Evolutionary conservation across 2,329 filamentous ascomycete genomes (phyloP), one percentile per base, ranked within the genome.

Genomic region (Botrytis fabae): DNA sequence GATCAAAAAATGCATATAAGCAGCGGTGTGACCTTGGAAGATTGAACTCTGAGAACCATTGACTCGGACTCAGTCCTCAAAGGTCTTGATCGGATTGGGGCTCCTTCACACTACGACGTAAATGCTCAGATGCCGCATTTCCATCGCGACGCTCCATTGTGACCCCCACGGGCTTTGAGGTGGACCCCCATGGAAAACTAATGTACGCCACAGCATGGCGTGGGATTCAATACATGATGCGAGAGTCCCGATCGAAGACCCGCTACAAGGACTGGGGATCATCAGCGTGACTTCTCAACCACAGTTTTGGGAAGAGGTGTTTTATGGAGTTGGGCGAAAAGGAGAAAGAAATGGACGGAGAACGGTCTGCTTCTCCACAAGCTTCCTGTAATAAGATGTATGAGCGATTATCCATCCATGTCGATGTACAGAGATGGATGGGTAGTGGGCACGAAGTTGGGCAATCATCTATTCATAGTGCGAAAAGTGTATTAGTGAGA

Each of bases 101-200:
- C 61, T 64, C 40, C 40, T 63, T n/a, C 40, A n/a, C 18, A 64
- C 20, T 28, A 28, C 25, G 38, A 63, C 35, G 35, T 57, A 22
- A 69, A 32, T 46, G 48, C 38, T 69, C 66, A 69, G 59, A 70
- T 28, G n/a, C 68, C 38, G 54, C 62, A 61, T 32, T 44, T 69
- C n/a, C 22, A 46, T 54, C 25, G 18, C 48, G 14, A 57, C 18
- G 51, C n/a, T 28, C 14, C 18, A 40, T 8, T 35, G 51, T 48
- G 68, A 70, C 68, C 57, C 69, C 69, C 66, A 69, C 66, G 66
- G n/a, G n/a, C 18, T 48, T 65, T 65, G 63, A 48, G 42, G 62
- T 46, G 42, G 62, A 46, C 32, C 14, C 48, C 66, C 66, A 42
- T 59, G 51, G 22, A 60, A 65, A 48, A 46, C 63, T 65, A 48